These are phyloP conservation scores for Fraxinus paxiana DNA, from an alignment of 305 asterid genomes.

Conservation along the genomic window DNA sequence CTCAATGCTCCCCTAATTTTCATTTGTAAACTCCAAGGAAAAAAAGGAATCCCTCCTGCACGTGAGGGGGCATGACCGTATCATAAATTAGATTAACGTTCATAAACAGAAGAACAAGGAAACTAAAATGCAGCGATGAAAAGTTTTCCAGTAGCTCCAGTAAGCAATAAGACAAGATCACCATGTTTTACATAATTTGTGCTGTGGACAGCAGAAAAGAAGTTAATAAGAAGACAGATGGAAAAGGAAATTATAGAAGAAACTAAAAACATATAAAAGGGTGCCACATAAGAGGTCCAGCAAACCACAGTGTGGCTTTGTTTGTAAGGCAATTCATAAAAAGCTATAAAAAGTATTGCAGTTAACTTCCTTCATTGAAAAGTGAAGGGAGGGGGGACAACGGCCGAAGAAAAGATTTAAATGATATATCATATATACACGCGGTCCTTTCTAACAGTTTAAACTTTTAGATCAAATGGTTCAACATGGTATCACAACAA, in stretches of 20 bases:
- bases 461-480: neutral
- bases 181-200: neutral
- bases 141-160: neutral
- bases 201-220: neutral
- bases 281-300: slow-evolving; percentile 1
- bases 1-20: neutral
- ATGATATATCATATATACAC: neutral
- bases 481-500: neutral
- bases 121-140: neutral
- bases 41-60: neutral
- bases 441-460: neutral
- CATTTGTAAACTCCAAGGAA: neutral
- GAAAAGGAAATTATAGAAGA: slow-evolving; percentile 3
- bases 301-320: slow-evolving; percentile 16
- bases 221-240: neutral
- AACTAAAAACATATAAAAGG: neutral
- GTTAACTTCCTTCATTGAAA: neutral
- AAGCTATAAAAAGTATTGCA: slow-evolving; percentile 1
- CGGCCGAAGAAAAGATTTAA: neutral
- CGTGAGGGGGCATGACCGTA: neutral
- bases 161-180: slow-evolving; percentile 1
- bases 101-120: neutral
- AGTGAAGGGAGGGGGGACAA: neutral
- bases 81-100: neutral
- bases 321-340: neutral